Evolutionary conservation across 208 protist species (phyloP).

Genomic region (Acanthamoeba healyi): DNA sequence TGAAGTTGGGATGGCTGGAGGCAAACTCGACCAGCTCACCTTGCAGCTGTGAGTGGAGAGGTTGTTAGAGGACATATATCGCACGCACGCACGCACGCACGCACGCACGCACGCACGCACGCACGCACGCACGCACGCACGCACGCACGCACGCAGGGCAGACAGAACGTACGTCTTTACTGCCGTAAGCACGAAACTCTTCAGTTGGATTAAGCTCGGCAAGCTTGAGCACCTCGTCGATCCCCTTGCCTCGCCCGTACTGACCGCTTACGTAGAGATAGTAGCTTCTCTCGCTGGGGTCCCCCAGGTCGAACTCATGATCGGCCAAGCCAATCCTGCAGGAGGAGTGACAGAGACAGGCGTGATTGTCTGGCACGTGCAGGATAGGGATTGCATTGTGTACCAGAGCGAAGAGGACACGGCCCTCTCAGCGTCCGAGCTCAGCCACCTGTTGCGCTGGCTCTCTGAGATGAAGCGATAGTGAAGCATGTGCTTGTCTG

Average conservation of each 20-base stretch:
- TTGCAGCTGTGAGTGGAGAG: not conserved
- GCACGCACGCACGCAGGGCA: not conserved
- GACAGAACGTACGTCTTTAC: not conserved
- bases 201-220: not conserved
- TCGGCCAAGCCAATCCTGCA: not conserved
- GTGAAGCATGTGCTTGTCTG: not conserved
- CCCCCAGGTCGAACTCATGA: not conserved
- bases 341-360: not conserved
- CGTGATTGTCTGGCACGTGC: too few species aligned
- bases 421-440: not conserved
- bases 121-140: not conserved
- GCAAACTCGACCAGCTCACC: not conserved
- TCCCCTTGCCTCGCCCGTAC: not conserved
- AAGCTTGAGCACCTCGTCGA: not conserved
- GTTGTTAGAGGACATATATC: too few species aligned
- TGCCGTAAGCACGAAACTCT: not conserved
- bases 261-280: not conserved
- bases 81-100: not conserved
- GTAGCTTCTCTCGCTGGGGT: not conserved
- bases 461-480: not conserved
- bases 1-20: not conserved
- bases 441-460: not conserved
- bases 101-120: not conserved
- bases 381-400: not conserved
- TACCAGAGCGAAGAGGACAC: not conserved